Evolutionary conservation across 1,284 basidiomycete genomes (phyloP).

Genomic region (Marasmius fiardii): DNA sequence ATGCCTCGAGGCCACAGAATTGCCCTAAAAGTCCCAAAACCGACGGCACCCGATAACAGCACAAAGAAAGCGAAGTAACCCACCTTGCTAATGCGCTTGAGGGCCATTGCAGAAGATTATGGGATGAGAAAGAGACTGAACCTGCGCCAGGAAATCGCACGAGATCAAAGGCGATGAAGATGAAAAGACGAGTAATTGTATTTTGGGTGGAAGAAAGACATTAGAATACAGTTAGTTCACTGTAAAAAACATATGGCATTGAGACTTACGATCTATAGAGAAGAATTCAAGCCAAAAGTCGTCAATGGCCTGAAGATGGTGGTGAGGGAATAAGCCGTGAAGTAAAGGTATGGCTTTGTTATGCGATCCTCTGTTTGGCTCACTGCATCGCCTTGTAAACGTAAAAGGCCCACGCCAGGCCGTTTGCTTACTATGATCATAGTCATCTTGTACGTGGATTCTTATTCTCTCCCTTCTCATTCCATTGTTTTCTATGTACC

Average conservation of each 20-base stretch:
- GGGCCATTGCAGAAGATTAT: conserved; percentile 65
- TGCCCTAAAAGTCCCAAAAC: conserved; percentile 15
- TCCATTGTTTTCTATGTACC: not conserved
- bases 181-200: conserved; percentile 14
- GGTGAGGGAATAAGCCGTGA: conserved; percentile 45
- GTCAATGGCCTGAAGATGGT: conserved; percentile 36
- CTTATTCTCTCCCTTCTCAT: not conserved
- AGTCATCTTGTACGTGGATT: not conserved
- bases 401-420: too few relatives aligned
- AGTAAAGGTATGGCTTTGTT: conserved; percentile 8
- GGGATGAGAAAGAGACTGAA: conserved; percentile 26
- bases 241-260: conserved; percentile 14
- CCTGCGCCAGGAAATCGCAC: conserved; percentile 36
- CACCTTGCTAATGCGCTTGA: conserved; percentile 99
- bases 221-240: not conserved
- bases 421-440: too few relatives aligned
- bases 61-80: conserved; percentile 21
- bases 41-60: conserved; percentile 1
- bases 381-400: not conserved
- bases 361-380: conserved; percentile 1
- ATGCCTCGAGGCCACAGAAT: conserved; percentile 11
- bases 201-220: conserved; percentile 1
- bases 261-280: conserved; percentile 12
- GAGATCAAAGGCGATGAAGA: conserved; percentile 19
- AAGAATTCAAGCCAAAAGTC: conserved; percentile 3